Percentiles rank a stretch among this genome's conserved stretches.
phyloP scores from a whole-genome alignment of 331 rosid genomes.

The Malus hybrid region DNA sequence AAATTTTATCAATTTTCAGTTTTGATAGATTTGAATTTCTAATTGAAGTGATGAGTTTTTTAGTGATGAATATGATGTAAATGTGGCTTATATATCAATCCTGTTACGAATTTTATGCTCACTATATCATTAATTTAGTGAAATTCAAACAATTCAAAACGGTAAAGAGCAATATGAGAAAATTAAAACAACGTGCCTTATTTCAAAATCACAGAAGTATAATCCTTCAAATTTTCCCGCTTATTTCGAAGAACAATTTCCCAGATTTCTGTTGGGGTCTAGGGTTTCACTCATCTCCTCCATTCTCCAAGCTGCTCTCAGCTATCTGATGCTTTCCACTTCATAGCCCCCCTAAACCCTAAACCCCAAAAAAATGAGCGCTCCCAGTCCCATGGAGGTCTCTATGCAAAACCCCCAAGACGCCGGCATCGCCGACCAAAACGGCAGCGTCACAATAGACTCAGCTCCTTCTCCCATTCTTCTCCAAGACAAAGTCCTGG shows the following conservation, averaged over 20 bases:
- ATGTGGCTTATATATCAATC: no score
- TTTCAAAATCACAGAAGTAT: neutral
- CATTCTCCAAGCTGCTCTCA: neutral
- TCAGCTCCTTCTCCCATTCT: slow-evolving; percentile 27
- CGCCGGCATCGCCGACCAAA: slow-evolving; percentile 23
- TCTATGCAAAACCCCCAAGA: slow-evolving; percentile 31
- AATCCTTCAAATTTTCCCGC: slow-evolving; percentile 14
- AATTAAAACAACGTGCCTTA: rapidly evolving
- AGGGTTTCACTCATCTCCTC: slow-evolving; percentile 13
- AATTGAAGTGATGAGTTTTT: no score
- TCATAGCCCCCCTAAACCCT: neutral
- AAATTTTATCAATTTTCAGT: no score
- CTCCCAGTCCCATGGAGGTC: slow-evolving; percentile 73
- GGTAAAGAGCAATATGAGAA: no score
- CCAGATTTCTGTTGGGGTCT: neutral
- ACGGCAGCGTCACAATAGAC: slow-evolving; percentile 22
- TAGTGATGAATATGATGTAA: rapidly evolving
- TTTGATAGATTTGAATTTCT: no score
- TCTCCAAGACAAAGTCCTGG: slow-evolving; percentile 46
- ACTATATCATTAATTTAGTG: no score
- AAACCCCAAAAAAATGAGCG: slow-evolving; percentile 28
- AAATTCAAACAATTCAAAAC: no score
- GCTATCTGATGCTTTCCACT: slow-evolving; percentile 5
- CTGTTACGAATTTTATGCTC: no score
- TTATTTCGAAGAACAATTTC: neutral